A percentile compares a stretch with the other conserved stretches of the same genome.
phyloP scores from a whole-genome alignment of 768 basidiomycete genomes.

The Trametes cubensis region DNA sequence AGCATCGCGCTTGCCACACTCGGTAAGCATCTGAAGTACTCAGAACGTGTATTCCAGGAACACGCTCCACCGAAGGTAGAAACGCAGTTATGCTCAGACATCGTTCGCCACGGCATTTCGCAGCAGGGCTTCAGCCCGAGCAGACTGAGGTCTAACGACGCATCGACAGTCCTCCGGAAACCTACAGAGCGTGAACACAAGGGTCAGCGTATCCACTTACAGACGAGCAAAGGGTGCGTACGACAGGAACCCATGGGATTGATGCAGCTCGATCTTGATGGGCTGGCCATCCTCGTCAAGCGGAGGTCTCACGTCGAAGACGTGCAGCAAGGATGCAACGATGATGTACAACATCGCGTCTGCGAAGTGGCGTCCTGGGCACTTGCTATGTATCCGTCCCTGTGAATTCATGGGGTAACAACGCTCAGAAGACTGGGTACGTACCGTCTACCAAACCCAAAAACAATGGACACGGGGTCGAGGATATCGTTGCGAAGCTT shows the following conservation, averaged over 20 bases:
- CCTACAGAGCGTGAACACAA: not conserved
- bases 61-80: no score
- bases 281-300: constrained; percentile 14
- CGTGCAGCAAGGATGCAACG: constrained; percentile 21
- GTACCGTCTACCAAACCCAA: constrained; percentile 32
- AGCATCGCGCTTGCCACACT: no score
- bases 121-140: not conserved
- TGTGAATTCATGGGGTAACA: no score
- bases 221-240: not conserved
- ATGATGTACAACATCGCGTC: constrained; percentile 20
- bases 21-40: no score
- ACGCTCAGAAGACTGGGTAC: not conserved
- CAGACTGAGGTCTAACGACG: constrained; percentile 6
- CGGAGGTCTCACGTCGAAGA: constrained; percentile 22
- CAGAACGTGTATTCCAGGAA: no score
- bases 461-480: constrained; percentile 23
- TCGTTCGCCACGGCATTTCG: not conserved
- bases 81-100: no score
- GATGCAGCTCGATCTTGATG: not conserved
- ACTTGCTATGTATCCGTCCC: constrained; percentile 9
- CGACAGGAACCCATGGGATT: constrained; percentile 10
- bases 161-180: constrained; percentile 11
- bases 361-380: constrained; percentile 24
- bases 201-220: no score
- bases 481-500: constrained; percentile 69